These are phyloP conservation scores for Tetraselmis striata DNA, from an alignment of 139 green algal genomes.

Conservation along the genomic window DNA sequence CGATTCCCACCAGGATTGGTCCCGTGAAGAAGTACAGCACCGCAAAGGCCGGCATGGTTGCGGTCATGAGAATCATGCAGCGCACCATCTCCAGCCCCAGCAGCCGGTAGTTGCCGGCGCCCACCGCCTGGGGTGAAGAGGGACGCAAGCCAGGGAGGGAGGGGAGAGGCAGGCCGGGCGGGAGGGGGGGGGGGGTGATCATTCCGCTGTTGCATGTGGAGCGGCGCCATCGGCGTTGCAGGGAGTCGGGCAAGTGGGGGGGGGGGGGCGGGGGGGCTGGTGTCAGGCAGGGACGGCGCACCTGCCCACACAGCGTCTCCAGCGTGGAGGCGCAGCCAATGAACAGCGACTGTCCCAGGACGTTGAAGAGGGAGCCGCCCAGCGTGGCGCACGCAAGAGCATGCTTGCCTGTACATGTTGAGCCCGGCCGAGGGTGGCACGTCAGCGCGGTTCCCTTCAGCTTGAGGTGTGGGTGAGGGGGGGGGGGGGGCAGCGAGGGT, in stretches of 20 bases:
- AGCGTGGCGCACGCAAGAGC: not conserved
- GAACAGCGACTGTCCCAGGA: not conserved
- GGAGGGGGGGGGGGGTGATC: too few species aligned
- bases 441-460: too few species aligned
- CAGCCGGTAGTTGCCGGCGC: not conserved
- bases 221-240: too few species aligned
- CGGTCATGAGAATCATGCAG: not conserved
- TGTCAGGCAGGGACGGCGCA: too few species aligned
- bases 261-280: too few species aligned
- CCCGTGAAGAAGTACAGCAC: not conserved
- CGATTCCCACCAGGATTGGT: not conserved
- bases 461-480: not conserved
- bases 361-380: not conserved
- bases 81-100: not conserved
- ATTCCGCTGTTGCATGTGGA: too few species aligned
- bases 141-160: too few species aligned
- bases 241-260: too few species aligned
- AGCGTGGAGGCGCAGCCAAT: not conserved
- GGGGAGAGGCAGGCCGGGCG: too few species aligned
- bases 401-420: not conserved
- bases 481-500: too few species aligned
- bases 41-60: not conserved
- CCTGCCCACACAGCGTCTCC: not conserved
- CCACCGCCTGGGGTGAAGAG: not conserved
- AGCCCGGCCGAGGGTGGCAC: too few species aligned